Conservation (phyloP, 345 rosid genomes). For the Raphanus sativus region DNA sequence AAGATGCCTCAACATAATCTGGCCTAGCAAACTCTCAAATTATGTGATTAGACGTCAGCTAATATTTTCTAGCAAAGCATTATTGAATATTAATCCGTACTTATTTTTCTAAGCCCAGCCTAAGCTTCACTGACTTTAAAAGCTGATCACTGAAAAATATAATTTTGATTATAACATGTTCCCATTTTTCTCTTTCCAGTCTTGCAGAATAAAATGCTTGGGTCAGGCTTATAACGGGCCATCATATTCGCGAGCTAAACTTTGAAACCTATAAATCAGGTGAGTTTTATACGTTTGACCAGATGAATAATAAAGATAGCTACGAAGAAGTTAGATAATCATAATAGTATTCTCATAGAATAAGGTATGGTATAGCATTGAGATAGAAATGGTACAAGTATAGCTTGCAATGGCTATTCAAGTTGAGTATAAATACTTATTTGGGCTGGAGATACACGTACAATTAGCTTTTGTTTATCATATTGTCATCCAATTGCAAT, state of each 20-base stretch:
- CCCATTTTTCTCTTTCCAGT: background rate
- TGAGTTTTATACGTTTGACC: background rate
- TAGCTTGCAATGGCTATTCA: background rate
- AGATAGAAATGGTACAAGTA: background rate
- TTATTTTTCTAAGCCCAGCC: background rate
- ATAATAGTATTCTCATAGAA: background rate
- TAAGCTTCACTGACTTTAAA: background rate
- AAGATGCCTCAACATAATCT: background rate
- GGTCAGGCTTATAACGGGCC: background rate
- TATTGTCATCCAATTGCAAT: background rate
- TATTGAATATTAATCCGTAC: background rate
- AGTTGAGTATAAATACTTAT: slow-evolving; percentile 17
- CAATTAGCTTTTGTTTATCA: background rate
- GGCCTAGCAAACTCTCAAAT: background rate
- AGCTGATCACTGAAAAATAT: background rate
- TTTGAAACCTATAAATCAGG: background rate
- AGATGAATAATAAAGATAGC: background rate
- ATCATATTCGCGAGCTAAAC: background rate
- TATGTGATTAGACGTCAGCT: background rate
- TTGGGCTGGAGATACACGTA: background rate
- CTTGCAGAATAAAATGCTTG: background rate
- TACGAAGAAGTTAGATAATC: background rate
- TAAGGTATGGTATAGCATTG: background rate
- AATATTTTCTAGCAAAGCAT: background rate
- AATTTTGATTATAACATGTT: background rate